Conservation (phyloP, 2,329 filamentous ascomycete species). For the Clarireedia homoeocarpa region DNA sequence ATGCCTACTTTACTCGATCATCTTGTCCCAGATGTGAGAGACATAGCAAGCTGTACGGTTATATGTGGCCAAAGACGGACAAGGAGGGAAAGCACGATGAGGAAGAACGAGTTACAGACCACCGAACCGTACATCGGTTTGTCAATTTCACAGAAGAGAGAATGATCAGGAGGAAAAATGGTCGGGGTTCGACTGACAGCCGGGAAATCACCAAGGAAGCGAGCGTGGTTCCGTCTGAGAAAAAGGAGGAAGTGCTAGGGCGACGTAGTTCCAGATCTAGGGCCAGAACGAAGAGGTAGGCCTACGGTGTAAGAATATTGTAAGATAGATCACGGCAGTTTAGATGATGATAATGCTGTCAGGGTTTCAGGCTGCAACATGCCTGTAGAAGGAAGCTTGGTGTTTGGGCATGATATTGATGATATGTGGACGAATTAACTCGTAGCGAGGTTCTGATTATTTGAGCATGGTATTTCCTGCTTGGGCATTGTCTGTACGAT, state of each 20-base stretch:
- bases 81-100: conserved; percentile 66
- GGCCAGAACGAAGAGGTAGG: not conserved
- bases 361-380: not conserved
- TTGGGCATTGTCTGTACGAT: not conserved
- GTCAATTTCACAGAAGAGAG: conserved; percentile 61
- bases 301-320: conserved; percentile 7
- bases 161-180: conserved; percentile 16
- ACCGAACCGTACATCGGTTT: conserved; percentile 82
- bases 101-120: conserved; percentile 62
- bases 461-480: not conserved
- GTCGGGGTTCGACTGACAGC: conserved; percentile 18
- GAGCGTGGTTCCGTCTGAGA: conserved; percentile 8
- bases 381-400: not conserved
- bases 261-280: conserved; percentile 1
- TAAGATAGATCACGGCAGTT: not conserved
- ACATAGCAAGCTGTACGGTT: conserved; percentile 93
- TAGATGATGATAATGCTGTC: conserved; percentile 1
- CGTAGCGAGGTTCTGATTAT: not conserved
- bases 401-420: not conserved
- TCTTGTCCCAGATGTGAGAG: conserved; percentile 90
- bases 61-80: conserved; percentile 92
- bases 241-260: not conserved
- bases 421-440: not conserved
- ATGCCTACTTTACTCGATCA: conserved; percentile 78
- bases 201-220: conserved; percentile 17